phyloP scores from a whole-genome alignment of 2,329 filamentous ascomycete genomes.

The Phaeosphaeriaceae sp. region DNA sequence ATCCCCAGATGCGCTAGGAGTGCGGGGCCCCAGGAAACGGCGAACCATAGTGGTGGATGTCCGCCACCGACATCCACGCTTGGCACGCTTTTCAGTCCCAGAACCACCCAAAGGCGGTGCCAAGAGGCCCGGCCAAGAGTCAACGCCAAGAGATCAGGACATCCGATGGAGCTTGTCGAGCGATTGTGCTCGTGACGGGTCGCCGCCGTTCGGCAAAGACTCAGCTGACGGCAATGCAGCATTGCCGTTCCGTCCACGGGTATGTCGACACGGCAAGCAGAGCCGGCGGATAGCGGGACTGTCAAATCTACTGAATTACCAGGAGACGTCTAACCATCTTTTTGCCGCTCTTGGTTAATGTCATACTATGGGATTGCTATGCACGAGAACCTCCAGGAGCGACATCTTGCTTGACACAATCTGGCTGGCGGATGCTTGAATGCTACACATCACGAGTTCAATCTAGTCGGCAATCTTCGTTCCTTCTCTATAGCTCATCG shows the following conservation, averaged over 20 bases:
- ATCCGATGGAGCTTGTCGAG: neutral
- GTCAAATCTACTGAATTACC: neutral
- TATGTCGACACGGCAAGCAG: neutral
- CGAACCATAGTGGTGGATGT: conserved; percentile 13
- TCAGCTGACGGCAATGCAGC: neutral
- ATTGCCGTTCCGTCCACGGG: neutral
- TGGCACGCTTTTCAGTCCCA: neutral
- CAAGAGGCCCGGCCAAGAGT: neutral
- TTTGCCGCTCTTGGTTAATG: no score
- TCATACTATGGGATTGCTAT: no score
- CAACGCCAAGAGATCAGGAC: neutral
- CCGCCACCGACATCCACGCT: conserved; percentile 4
- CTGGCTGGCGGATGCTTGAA: no score
- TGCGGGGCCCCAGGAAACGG: conserved; percentile 26
- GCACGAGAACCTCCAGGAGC: no score
- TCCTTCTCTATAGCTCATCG: no score
- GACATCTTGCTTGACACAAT: no score
- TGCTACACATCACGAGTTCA: no score
- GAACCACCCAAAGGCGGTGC: neutral
- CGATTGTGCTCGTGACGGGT: neutral
- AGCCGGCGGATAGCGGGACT: neutral
- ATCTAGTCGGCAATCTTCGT: no score
- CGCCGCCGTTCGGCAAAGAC: neutral
- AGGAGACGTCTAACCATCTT: neutral
- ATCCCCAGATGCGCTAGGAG: conserved; percentile 9